A percentile compares a stretch with the other conserved stretches of the same genome.
Evolutionary conservation across 2,329 filamentous ascomycete genomes (phyloP).

Genomic region (Paecilomyces formosus): DNA sequence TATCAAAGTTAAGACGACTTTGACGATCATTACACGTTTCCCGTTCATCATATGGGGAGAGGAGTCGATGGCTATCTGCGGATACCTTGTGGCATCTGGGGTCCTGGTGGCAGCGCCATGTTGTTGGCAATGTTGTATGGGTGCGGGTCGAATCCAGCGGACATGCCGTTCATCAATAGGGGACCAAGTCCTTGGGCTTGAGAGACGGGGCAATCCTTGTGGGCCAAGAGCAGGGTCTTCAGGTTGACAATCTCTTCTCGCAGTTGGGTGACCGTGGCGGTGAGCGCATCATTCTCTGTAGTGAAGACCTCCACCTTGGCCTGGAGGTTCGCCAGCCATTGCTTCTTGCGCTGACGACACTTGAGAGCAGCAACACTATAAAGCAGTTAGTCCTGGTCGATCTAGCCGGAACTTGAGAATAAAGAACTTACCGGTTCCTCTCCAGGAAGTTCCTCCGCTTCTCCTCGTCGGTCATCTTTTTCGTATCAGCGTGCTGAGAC

Average conservation of each 20-base stretch:
- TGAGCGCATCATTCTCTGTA: conserved; percentile 82
- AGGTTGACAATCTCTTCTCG: conserved; percentile 91
- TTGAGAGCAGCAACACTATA: conserved; percentile 87
- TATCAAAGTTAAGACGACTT: not conserved
- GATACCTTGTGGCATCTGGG: conserved; percentile 29
- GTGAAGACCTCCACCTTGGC: conserved; percentile 90
- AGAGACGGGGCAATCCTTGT: conserved; percentile 93
- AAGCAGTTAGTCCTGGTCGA: conserved; percentile 16
- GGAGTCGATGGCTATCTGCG: conserved; percentile 18
- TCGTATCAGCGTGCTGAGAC: conserved; percentile 47
- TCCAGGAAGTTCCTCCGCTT: conserved; percentile 98
- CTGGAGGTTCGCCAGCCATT: conserved; percentile 94
- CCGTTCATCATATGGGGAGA: conserved; percentile 4
- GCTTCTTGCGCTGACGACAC: conserved; percentile 96
- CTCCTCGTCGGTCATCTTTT: conserved; percentile 97
- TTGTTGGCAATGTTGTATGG: conserved; percentile 34
- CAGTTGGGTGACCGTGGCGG: conserved; percentile 72
- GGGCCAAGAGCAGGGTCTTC: conserved; percentile 83
- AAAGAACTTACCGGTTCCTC: conserved; percentile 69
- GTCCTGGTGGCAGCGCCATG: conserved; percentile 35
- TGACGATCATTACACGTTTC: conserved; percentile 5
- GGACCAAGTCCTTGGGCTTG: conserved; percentile 67
- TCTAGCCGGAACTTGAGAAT: not conserved
- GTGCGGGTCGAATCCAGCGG: conserved; percentile 32
- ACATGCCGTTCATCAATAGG: conserved; percentile 34